Evolutionary conservation across 2,329 filamentous ascomycete species (phyloP).

Genomic region (Fusarium sp.): DNA sequence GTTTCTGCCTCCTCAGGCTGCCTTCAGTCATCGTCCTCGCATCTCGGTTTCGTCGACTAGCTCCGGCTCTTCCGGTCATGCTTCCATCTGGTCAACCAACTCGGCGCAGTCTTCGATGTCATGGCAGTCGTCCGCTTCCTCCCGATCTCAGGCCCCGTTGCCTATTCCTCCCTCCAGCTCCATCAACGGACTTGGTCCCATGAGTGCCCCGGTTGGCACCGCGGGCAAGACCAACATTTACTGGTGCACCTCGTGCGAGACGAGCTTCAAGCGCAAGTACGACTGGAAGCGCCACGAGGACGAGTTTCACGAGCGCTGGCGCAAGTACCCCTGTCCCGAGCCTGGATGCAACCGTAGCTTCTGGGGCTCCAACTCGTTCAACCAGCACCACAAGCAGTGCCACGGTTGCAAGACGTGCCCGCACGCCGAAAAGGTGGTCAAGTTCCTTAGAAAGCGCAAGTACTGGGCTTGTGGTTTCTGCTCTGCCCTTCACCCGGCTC

Average conservation of each 20-base stretch:
- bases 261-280: conserved; percentile 74
- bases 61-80: conserved; percentile 61
- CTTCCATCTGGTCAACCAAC: conserved; percentile 59
- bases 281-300: conserved; percentile 78
- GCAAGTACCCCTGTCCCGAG: conserved; percentile 74
- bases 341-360: conserved; percentile 73
- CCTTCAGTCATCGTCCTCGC: conserved; percentile 55
- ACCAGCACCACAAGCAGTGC: conserved; percentile 73
- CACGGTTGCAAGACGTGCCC: conserved; percentile 73
- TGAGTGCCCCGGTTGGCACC: conserved; percentile 40
- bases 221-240: conserved; percentile 60
- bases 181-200: conserved; percentile 49
- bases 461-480: conserved; percentile 78
- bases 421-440: conserved; percentile 72
- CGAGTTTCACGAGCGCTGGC: conserved; percentile 75
- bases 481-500: conserved; percentile 69
- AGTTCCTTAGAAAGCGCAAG: conserved; percentile 71
- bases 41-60: conserved; percentile 63
- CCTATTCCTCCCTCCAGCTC: conserved; percentile 50
- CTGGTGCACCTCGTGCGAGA: conserved; percentile 70
- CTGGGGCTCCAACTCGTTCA: conserved; percentile 75
- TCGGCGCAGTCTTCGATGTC: conserved; percentile 55
- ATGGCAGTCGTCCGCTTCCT: conserved; percentile 52
- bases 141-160: conserved; percentile 53
- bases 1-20: conserved; percentile 52